A percentile compares a stretch with the other conserved stretches of the same genome.
Conservation (phyloP, 2,329 filamentous ascomycete genomes). For the Drechslerella coelobrocha region DNA sequence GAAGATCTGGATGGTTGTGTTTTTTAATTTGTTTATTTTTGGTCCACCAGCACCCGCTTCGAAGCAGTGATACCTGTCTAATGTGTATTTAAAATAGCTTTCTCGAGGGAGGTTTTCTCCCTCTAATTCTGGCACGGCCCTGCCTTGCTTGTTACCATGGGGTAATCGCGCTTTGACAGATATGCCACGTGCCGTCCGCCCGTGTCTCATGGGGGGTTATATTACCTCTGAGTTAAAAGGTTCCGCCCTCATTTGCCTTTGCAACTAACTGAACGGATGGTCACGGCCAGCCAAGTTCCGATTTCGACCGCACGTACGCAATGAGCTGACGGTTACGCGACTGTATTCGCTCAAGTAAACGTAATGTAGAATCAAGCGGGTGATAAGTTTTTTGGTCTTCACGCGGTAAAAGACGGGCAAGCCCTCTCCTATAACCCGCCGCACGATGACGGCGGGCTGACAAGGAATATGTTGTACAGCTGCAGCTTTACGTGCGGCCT, state of each 20-base stretch:
- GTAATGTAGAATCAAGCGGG: background rate
- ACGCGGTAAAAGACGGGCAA: background rate
- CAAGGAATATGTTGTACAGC: background rate
- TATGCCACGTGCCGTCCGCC: background rate
- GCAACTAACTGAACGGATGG: background rate
- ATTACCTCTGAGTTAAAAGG: background rate
- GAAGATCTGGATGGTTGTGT: too few relatives aligned
- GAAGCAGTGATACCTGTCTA: too few relatives aligned
- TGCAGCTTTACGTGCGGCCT: background rate
- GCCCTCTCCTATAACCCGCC: conserved; percentile 8
- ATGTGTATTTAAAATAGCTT: too few relatives aligned
- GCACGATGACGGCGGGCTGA: conserved; percentile 32
- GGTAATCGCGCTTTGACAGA: background rate
- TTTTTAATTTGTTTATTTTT: too few relatives aligned
- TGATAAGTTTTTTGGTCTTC: background rate
- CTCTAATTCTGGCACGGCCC: background rate
- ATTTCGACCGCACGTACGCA: too few relatives aligned
- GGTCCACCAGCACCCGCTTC: too few relatives aligned
- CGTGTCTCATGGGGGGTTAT: background rate
- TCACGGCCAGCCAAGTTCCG: too few relatives aligned
- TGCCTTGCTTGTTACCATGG: background rate
- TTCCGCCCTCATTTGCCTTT: background rate
- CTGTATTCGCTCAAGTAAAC: background rate
- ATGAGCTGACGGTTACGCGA: background rate
- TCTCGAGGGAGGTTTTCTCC: too few relatives aligned